Evolutionary conservation across 192 early-diverging fungal genomes (phyloP), one percentile per base, ranked within the genome.

Genomic region (Mortierella hygrophila): DNA sequence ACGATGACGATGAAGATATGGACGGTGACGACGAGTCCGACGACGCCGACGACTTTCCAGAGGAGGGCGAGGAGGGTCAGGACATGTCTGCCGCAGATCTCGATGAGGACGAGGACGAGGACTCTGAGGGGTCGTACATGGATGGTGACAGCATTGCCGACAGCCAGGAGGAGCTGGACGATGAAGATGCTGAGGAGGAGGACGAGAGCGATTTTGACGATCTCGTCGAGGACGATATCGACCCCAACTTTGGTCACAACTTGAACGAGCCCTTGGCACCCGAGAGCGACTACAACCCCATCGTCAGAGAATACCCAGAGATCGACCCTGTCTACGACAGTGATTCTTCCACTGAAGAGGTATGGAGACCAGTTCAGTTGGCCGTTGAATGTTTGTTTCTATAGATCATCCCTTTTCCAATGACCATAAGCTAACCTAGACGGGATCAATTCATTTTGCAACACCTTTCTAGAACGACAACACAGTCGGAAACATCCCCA

Each of bases 401-500:
- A 70, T 71, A 1, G 42, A 26, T 40, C 16, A 6, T 20, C 46
- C 40, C 9, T 69, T 82, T 9, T 78, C 29, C 15, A 16, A 38
- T 26, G 23, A 11, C 13, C 15, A 83, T 9, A 11, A 13, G 32
- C 68, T 23, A 29, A 38, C 37, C 40, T 77, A 5, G 49, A 52
- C 5, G 21, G 49, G 49, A 52, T 52, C 18, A 23, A 21, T 29
- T 52, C n/a, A 52, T 23, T 65, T 47, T 7, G 47, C n/a, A 15
- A n/a, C 38, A 49, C 26, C 18, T 77, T 20, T 7, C 41, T 35
- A 96, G 92, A 91, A 93, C 2, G 85, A 87, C 23, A 99, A 99
- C 87, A 98, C 97, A 0, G 94, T 99, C 72, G 99, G 99, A 72
- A 97, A 98, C 76, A 93, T 99, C 46, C 97, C 99, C 11, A 94